A percentile compares a stretch with the other conserved stretches of the same genome.
Evolutionary conservation across 2,329 filamentous ascomycete genomes (phyloP).

Genomic region (Clarireedia sp.): DNA sequence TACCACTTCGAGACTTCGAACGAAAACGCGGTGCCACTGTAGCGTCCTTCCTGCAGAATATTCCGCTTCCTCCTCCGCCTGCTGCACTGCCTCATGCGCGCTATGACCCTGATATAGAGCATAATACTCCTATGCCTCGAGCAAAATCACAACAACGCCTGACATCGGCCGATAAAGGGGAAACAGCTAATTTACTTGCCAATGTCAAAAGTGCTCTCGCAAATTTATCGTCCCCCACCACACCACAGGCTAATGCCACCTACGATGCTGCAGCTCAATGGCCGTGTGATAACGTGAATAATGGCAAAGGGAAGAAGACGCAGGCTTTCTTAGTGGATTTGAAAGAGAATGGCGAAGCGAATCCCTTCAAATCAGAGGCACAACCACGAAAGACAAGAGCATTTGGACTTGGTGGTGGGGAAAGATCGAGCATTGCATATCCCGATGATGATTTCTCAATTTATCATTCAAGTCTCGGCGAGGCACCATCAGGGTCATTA

Average conservation of each 20-base stretch:
- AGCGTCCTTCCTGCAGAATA: conserved; percentile 7
- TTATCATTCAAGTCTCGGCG: conserved; percentile 7
- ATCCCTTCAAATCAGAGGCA: neutral
- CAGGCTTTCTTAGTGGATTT: neutral
- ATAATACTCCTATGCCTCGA: conserved; percentile 1
- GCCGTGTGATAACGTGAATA: neutral
- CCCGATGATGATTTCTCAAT: conserved; percentile 3
- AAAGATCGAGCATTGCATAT: neutral
- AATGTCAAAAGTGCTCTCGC: conserved; percentile 9
- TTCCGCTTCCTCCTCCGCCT: conserved; percentile 13
- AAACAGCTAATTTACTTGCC: neutral
- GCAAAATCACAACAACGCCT: conserved; percentile 4
- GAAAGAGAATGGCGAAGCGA: neutral
- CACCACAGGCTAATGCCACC: neutral
- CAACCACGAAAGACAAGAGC: neutral
- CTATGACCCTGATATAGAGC: neutral
- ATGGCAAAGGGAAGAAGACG: neutral
- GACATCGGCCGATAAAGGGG: neutral
- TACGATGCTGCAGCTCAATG: neutral
- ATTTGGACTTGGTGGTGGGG: neutral
- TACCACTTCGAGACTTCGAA: conserved; percentile 17
- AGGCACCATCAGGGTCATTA: conserved; percentile 7
- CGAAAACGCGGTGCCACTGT: conserved; percentile 1
- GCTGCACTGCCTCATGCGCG: conserved; percentile 4
- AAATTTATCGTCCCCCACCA: conserved; percentile 4